Conservation (phyloP, 768 basidiomycete genomes). For the Suillus paluster region DNA sequence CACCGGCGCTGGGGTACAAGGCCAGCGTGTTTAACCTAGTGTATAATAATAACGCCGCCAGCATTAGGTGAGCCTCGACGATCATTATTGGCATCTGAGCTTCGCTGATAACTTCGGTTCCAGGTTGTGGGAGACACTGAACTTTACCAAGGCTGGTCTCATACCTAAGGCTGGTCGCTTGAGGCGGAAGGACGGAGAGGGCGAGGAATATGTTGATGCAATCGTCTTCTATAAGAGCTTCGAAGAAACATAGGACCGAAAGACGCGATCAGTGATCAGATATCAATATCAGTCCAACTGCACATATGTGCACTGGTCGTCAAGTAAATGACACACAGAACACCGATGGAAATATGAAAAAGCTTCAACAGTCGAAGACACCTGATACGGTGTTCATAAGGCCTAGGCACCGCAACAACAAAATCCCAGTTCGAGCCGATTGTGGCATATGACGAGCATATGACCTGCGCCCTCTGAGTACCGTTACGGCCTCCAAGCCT, state of each 20-base stretch:
- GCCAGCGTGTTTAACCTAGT: conserved; percentile 92
- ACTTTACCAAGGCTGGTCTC: conserved; percentile 77
- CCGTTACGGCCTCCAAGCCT: not conserved
- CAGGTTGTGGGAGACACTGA: conserved; percentile 84
- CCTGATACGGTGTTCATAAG: not conserved
- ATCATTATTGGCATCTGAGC: not conserved
- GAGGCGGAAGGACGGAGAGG: conserved; percentile 63
- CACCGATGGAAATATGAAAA: not conserved
- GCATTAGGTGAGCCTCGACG: conserved; percentile 54
- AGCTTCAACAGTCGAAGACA: not conserved
- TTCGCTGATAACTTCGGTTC: conserved; percentile 9
- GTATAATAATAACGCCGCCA: conserved; percentile 82
- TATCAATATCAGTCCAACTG: conserved; percentile 1
- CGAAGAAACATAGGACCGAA: conserved; percentile 33
- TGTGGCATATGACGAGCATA: not conserved
- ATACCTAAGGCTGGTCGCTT: conserved; percentile 81
- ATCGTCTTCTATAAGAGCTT: conserved; percentile 85
- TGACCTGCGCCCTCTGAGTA: not conserved
- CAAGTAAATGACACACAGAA: not conserved
- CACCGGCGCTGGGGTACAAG: conserved; percentile 74
- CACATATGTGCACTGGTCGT: not conserved
- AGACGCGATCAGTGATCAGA: conserved; percentile 3
- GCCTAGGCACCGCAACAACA: not conserved
- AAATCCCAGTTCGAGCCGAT: not conserved
- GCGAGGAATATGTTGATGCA: conserved; percentile 90